Percentiles rank a stretch among this genome's conserved stretches.
These are phyloP conservation scores for Xylariales sp. DNA, from an alignment of 2,329 filamentous ascomycete species.

Conservation along the genomic window DNA sequence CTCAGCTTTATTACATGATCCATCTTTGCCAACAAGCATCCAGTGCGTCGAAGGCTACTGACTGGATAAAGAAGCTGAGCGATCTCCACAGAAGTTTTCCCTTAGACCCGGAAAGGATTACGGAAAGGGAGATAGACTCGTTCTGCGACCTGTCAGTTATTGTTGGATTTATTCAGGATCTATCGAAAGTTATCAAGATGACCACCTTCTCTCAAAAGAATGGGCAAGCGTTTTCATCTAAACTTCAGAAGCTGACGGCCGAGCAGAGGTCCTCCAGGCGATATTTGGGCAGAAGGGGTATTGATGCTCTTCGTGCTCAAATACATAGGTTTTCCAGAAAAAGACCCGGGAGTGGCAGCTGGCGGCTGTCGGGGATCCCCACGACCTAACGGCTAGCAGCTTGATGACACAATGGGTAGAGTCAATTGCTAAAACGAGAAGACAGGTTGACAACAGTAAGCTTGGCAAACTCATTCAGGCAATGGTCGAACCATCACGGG, in stretches of 20 bases:
- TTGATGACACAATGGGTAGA: too few relatives aligned
- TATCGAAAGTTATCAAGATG: constrained; percentile 27
- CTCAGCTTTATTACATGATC: constrained; percentile 38
- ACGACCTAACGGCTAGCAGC: too few relatives aligned
- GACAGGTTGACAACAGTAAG: too few relatives aligned
- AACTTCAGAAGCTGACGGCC: constrained; percentile 25
- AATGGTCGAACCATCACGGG: too few relatives aligned
- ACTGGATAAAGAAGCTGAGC: constrained; percentile 36
- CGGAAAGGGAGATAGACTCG: constrained; percentile 25
- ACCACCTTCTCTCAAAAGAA: constrained; percentile 34
- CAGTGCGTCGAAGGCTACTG: constrained; percentile 26
- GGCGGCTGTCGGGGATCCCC: too few relatives aligned
- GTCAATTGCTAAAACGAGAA: too few relatives aligned
- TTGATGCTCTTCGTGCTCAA: too few relatives aligned
- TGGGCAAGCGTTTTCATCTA: constrained; percentile 30
- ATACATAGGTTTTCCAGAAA: too few relatives aligned
- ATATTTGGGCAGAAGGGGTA: too few relatives aligned
- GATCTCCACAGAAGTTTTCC: constrained; percentile 30
- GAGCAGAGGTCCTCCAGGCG: too few relatives aligned
- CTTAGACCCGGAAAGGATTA: constrained; percentile 26
- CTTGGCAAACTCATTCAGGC: too few relatives aligned
- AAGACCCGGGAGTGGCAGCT: too few relatives aligned
- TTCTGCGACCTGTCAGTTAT: constrained; percentile 33
- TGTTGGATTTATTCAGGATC: constrained; percentile 32
- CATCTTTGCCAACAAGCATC: constrained; percentile 36